Base-by-base conservation (phyloP, 2,329 filamentous ascomycete genomes). In the Sordariomycetes sp. region DNA sequence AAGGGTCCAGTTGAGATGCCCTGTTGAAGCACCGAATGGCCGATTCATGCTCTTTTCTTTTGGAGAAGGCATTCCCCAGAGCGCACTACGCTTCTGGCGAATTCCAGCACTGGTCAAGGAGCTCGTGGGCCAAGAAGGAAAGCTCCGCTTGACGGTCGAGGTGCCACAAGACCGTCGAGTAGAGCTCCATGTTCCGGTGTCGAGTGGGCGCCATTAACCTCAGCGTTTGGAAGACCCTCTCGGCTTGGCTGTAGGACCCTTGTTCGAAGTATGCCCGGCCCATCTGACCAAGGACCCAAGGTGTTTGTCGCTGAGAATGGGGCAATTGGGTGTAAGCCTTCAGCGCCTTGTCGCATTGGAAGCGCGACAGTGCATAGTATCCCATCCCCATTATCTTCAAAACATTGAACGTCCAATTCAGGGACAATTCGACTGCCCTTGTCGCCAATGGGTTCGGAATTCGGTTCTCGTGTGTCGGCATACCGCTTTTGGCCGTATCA, bases 141-240 rank as follows among this genome's bases (percentile, higher is more conserved):
- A 99, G 79, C 61, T 97, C 90, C 0, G 91, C 89, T 67, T 97
- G 93, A 62, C 89, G 87, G 71, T 96, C 96, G 61, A 97, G 76
- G 70, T 97, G 92, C 94, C 95, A 99, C n/a, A 99, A 79, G n/a
- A 96, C 87, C 0, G 94, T 99, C 16, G 93, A 97, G 72, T 96
- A 99, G 40, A 97, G 86, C 69, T 99, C 94, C 92, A 97, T 97
- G 67, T 97, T 92, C 68, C 96, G 88, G 52, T 95, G 79, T 3
- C 90, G 85, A 1, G 89, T 89, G 1, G 93, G 93, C 14, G 89
- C 86, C 64, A 94, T 79, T 35, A 87, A 82, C 55, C 90, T 86
- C 63, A 99, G 82, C 59, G 86, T 85, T 59, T 85, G 80, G 70
- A 96, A 99, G 66, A 86, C 88, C 62, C 88, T 90, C 68, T 96